Percentiles rank a stretch among this genome's conserved stretches.
Conservation (phyloP, 495 filamentous ascomycete genomes). For the Saxophila tyrrhenica region DNA sequence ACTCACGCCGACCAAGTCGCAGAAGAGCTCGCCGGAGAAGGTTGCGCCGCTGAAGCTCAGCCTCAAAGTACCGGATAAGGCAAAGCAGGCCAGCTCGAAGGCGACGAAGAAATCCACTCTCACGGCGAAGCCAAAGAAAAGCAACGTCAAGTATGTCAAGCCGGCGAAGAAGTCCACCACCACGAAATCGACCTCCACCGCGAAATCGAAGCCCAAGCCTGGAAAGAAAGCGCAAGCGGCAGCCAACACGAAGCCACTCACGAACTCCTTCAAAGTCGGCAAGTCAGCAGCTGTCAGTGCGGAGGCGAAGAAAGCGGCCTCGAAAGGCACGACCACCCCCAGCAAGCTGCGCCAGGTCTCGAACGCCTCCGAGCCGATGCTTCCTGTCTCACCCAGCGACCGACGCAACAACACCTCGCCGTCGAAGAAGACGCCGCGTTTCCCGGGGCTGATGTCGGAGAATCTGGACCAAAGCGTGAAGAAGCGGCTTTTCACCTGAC, state of each 20-base stretch:
- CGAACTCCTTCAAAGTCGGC: constrained; percentile 8
- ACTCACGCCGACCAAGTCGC: constrained; percentile 11
- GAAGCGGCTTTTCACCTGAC: neutral
- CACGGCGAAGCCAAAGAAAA: constrained; percentile 7
- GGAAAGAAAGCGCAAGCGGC: constrained; percentile 3
- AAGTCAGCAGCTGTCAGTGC: constrained; percentile 9
- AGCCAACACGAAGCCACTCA: constrained; percentile 6
- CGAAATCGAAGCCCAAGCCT: constrained; percentile 1
- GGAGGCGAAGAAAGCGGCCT: constrained; percentile 1
- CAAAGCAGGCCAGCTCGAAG: constrained; percentile 1
- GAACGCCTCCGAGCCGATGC: constrained; percentile 16
- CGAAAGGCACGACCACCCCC: neutral
- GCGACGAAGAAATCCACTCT: neutral
- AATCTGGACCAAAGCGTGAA: neutral
- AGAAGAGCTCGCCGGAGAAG: constrained; percentile 7
- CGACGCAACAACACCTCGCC: constrained; percentile 5
- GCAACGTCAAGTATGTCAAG: constrained; percentile 14
- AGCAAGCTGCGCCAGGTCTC: constrained; percentile 17
- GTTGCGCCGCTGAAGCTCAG: neutral
- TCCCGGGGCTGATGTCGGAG: neutral
- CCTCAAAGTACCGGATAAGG: constrained; percentile 5
- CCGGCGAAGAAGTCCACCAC: neutral
- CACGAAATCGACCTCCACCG: neutral
- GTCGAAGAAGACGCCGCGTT: neutral
- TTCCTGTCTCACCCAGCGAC: neutral